Evolutionary conservation across 306 rosid genomes (phyloP).

Genomic region (Quercus dentata): DNA sequence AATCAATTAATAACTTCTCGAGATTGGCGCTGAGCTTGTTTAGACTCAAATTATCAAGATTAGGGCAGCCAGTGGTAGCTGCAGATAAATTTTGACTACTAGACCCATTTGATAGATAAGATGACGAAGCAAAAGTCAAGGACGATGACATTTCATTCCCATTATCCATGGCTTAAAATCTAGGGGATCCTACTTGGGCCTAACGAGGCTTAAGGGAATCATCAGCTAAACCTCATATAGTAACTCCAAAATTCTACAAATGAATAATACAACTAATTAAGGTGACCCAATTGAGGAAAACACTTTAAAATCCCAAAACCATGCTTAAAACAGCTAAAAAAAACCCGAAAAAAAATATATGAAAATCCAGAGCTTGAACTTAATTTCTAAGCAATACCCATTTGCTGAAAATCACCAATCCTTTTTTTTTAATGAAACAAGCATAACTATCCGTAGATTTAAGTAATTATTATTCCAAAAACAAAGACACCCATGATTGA

Average conservation of each 20-base stretch:
- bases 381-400: neutral
- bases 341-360: neutral
- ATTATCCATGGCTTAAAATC: slow-evolving; percentile 49
- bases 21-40: slow-evolving; percentile 73
- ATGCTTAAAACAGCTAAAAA: neutral
- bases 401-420: neutral
- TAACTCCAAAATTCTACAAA: neutral
- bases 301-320: slow-evolving; percentile 3
- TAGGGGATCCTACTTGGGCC: slow-evolving; percentile 20
- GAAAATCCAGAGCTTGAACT: neutral
- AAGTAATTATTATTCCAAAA: neutral
- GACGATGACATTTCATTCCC: slow-evolving; percentile 66
- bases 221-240: neutral
- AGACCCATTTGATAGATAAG: slow-evolving; percentile 71
- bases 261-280: slow-evolving; percentile 3
- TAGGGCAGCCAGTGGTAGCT: slow-evolving; percentile 33
- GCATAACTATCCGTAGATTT: too few species aligned
- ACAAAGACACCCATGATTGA: neutral
- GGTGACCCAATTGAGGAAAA: slow-evolving; percentile 3
- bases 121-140: slow-evolving; percentile 72
- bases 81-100: slow-evolving; percentile 41
- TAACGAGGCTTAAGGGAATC: neutral
- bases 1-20: slow-evolving; percentile 63
- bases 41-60: slow-evolving; percentile 58
- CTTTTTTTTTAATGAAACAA: too few species aligned